Percentiles rank a stretch among this genome's conserved stretches.
phyloP scores from a whole-genome alignment of 1,284 basidiomycete genomes.

The Tetrapyrgos nigripes region DNA sequence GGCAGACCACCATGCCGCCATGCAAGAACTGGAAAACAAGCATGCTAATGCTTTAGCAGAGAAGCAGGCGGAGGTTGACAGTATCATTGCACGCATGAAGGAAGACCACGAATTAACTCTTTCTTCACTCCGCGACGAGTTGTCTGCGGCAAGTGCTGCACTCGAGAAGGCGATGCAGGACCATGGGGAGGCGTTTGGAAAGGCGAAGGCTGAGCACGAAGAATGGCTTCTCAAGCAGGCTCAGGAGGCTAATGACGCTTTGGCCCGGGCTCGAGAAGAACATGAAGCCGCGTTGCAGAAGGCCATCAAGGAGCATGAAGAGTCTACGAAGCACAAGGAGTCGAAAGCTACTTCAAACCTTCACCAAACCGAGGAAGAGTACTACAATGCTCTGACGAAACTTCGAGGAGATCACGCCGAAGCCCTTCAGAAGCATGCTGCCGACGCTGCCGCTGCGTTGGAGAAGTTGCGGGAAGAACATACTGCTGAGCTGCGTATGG shows the following conservation, averaged over 20 bases:
- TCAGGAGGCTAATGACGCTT: constrained; percentile 53
- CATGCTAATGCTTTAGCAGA: constrained; percentile 60
- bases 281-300: constrained; percentile 59
- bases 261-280: constrained; percentile 54
- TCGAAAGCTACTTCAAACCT: constrained; percentile 59
- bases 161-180: constrained; percentile 56
- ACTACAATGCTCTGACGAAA: constrained; percentile 78
- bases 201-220: constrained; percentile 54
- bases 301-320: constrained; percentile 59
- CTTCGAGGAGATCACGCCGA: constrained; percentile 73
- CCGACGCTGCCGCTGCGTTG: constrained; percentile 63
- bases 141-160: constrained; percentile 46
- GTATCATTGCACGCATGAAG: constrained; percentile 49
- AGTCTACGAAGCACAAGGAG: constrained; percentile 63
- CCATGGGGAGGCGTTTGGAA: constrained; percentile 58
- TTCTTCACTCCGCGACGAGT: constrained; percentile 50
- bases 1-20: constrained; percentile 49
- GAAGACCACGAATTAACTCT: constrained; percentile 41
- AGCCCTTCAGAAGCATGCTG: constrained; percentile 61
- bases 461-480: constrained; percentile 78
- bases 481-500: constrained; percentile 66
- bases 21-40: constrained; percentile 57
- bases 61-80: constrained; percentile 60
- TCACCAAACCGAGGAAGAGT: constrained; percentile 77
- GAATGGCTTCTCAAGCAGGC: constrained; percentile 52